A percentile compares a stretch with the other conserved stretches of the same genome.
These are phyloP conservation scores for Saccharomycopsis capsularis DNA, from an alignment of 805 yeast species.

Conservation along the genomic window DNA sequence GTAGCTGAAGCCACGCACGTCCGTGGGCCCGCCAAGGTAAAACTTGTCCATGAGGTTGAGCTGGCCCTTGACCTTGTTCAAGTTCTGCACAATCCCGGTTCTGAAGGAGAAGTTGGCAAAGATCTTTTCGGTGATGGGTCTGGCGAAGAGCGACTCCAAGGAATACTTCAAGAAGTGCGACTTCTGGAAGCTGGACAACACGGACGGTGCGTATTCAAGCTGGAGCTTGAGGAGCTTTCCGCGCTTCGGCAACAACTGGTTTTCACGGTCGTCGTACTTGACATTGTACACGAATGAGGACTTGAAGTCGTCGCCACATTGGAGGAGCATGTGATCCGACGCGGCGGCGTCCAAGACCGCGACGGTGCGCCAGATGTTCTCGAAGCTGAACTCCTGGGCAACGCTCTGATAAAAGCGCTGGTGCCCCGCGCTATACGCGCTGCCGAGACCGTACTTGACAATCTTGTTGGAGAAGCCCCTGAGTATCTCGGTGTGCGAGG, in stretches of 20 bases:
- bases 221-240: slow-evolving; percentile 37
- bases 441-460: slow-evolving; percentile 24
- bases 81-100: slow-evolving; percentile 49
- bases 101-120: slow-evolving; percentile 44
- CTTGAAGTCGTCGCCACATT: slow-evolving; percentile 60
- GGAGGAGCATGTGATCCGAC: slow-evolving; percentile 47
- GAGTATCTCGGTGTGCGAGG: slow-evolving; percentile 45
- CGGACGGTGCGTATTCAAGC: slow-evolving; percentile 38
- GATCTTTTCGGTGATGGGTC: slow-evolving; percentile 25
- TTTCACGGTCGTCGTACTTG: slow-evolving; percentile 36
- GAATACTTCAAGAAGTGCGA: slow-evolving; percentile 25
- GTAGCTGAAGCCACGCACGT: slow-evolving; percentile 60
- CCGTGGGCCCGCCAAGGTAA: slow-evolving; percentile 73
- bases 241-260: slow-evolving; percentile 35
- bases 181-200: slow-evolving; percentile 21
- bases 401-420: slow-evolving; percentile 8
- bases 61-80: slow-evolving; percentile 23
- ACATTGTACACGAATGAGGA: slow-evolving; percentile 40
- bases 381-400: slow-evolving; percentile 40
- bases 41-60: slow-evolving; percentile 69
- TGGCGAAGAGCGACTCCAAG: slow-evolving; percentile 4
- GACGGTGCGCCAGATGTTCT: slow-evolving; percentile 46
- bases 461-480: slow-evolving; percentile 38
- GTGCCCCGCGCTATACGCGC: slow-evolving; percentile 12
- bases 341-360: slow-evolving; percentile 39